These are phyloP conservation scores for Ogataea ganodermae DNA, from an alignment of 805 yeast species.

Conservation along the genomic window DNA sequence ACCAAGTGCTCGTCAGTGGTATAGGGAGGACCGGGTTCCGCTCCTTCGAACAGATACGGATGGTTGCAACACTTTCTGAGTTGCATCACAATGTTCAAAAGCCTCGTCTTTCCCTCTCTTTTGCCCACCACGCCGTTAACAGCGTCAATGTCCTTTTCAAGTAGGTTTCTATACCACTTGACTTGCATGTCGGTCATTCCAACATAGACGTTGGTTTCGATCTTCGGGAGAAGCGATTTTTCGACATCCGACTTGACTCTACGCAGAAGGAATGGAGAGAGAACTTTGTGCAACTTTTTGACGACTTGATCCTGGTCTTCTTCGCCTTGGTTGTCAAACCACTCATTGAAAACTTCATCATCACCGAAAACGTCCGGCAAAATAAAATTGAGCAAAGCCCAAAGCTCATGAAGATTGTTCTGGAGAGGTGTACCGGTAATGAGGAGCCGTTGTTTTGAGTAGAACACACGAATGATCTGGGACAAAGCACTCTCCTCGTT, in stretches of 20 bases:
- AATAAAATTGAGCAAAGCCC: slow-evolving; percentile 91
- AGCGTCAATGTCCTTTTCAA: slow-evolving; percentile 94
- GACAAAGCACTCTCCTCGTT: slow-evolving; percentile 91
- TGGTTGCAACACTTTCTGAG: slow-evolving; percentile 95
- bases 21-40: slow-evolving; percentile 97
- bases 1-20: slow-evolving; percentile 94
- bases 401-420: slow-evolving; percentile 90
- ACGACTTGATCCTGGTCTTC: slow-evolving; percentile 85
- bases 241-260: slow-evolving; percentile 94
- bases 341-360: slow-evolving; percentile 83
- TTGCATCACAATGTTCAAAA: slow-evolving; percentile 95
- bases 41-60: slow-evolving; percentile 97
- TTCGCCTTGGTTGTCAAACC: slow-evolving; percentile 70
- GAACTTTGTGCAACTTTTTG: slow-evolving; percentile 82
- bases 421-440: slow-evolving; percentile 97
- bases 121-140: slow-evolving; percentile 96
- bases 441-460: slow-evolving; percentile 78
- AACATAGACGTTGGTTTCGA: slow-evolving; percentile 84
- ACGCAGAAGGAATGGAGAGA: slow-evolving; percentile 84
- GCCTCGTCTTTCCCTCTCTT: slow-evolving; percentile 87
- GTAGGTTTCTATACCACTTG: slow-evolving; percentile 83
- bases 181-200: slow-evolving; percentile 97
- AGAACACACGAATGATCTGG: slow-evolving; percentile 86
- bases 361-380: slow-evolving; percentile 96
- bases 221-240: slow-evolving; percentile 84